phyloP scores from a whole-genome alignment of 139 green algal genomes.

The Eudorina sp. region DNA sequence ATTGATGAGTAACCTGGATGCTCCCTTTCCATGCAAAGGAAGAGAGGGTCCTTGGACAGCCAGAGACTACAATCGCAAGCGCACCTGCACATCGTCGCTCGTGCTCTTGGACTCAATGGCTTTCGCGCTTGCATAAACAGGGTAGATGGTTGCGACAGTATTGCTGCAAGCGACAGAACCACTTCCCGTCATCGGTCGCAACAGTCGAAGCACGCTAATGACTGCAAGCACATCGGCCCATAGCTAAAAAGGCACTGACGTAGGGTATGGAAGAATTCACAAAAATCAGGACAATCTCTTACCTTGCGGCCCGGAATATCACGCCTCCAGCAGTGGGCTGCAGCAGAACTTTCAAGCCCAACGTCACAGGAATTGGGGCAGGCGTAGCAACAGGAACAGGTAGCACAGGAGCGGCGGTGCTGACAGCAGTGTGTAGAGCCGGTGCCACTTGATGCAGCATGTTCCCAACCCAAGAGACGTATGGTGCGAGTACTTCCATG shows the following conservation, averaged over 20 bases:
- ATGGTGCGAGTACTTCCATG: conserved; percentile 12
- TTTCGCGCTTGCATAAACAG: conserved; percentile 33
- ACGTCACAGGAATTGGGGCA: background rate
- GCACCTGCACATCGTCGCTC: background rate
- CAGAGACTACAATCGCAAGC: background rate
- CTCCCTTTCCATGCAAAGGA: too few relatives aligned
- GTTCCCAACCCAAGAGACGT: background rate
- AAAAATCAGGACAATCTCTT: background rate
- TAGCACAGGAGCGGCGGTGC: background rate
- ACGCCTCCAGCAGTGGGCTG: conserved; percentile 11
- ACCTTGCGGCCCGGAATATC: conserved; percentile 34
- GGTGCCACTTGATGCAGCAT: background rate
- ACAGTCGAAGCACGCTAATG: too few relatives aligned
- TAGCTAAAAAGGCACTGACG: too few relatives aligned
- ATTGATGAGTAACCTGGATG: too few relatives aligned
- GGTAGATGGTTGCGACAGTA: conserved; percentile 41
- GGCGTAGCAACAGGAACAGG: background rate
- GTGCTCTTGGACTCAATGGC: conserved; percentile 23
- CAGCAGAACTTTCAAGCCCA: conserved; percentile 27
- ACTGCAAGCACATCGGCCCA: too few relatives aligned
- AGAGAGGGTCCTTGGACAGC: too few relatives aligned
- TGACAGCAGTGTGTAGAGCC: background rate
- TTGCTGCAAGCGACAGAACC: conserved; percentile 5
- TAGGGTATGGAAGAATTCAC: too few relatives aligned
- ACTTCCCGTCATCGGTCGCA: background rate